Base-by-base conservation (phyloP, 139 green algal genomes). In the Gonium pectorale region DNA sequence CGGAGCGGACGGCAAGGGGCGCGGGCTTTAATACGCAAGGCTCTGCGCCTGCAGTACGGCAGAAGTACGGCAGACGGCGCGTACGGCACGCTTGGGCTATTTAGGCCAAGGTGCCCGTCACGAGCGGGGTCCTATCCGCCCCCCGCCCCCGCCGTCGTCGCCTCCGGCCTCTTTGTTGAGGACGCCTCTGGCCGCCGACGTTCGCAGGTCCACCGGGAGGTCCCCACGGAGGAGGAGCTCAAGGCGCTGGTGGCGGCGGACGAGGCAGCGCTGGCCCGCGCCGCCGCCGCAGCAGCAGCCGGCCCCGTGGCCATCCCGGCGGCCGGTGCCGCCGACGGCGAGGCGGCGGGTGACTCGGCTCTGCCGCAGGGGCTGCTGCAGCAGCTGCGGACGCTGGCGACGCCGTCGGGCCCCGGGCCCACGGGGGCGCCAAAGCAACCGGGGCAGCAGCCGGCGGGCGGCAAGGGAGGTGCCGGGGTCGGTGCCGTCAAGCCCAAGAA, bases 301-400 rank as follows among this genome's bases (percentile, higher is more conserved):
- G n/a, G 19, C 19, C 3, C 9, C 8, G n/a, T n/a, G 29, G 11
- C n/a, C 19, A 41, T 7, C 19, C 5, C 60, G 38, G 33, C 63
- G 3, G 63, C 33, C 6, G 24, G 5, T 11, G 35, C 17, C 15
- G 6, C 13, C 15, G 5, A 17, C 17, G 62, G 33, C n/a, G n/a
- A n/a, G 11, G 73, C 37, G 29, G 46, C 35, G 9, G 54, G 4
- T 17, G 40, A 31, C 5, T 37, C 54, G 27, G 41, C 41, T 15
- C 8, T 74, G 43, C 62, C 77, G 21, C 40, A 29, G 33, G 44
- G 77, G 4, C 43, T 83, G 31, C 43, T 83, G 77, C 43, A 63
- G 0, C 43, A 83, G 43, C 41, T 82, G 13, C 29, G 11, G 2
- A 59, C 59, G 4, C 29, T 82, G 31, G 59, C 40, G n/a, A n/a